Base-by-base conservation (phyloP, 75 land plant species). In the Selaginella tamariscina region DNA sequence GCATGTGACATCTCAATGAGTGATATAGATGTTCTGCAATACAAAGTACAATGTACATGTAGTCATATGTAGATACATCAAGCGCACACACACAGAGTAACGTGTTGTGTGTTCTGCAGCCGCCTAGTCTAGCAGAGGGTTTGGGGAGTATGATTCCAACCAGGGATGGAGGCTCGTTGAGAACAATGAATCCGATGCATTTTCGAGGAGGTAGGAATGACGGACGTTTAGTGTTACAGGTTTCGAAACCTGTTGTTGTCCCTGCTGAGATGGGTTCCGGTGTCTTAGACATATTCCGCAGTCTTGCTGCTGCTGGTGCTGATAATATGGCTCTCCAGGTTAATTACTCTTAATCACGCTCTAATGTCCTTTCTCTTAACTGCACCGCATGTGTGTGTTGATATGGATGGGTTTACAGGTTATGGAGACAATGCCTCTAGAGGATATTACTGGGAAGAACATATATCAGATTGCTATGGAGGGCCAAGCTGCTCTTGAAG, bases 321-420 rank as follows among this genome's bases (percentile, higher is more conserved):
- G 76, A 74, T 30, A 64, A 30, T 2, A 31, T 74, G 26, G 9
- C 67, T 26, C 30, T 27, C 5, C 74, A 74, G 49, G 75, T 73
- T 27, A 71, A 33, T 30, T n/a, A n/a, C n/a, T n/a, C n/a, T n/a
- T n/a, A n/a, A n/a, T n/a, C n/a, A n/a, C n/a, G n/a, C n/a, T n/a
- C n/a, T n/a, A n/a, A n/a, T n/a, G n/a, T n/a, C n/a, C n/a, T n/a
- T n/a, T n/a, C n/a, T n/a, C n/a, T n/a, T n/a, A n/a, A n/a, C n/a
- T n/a, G n/a, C n/a, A n/a, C n/a, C n/a, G n/a, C n/a, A n/a, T n/a
- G n/a, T n/a, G n/a, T n/a, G n/a, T n/a, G n/a, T n/a, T n/a, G n/a
- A n/a, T n/a, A n/a, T n/a, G n/a, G n/a, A 82, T 93, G 29, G 83
- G 88, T 26, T 70, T 68, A 71, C 90, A 93, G 69, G 91, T 87